Base-by-base conservation (phyloP, 768 basidiomycete species). In the Mrakia gelida region DNA sequence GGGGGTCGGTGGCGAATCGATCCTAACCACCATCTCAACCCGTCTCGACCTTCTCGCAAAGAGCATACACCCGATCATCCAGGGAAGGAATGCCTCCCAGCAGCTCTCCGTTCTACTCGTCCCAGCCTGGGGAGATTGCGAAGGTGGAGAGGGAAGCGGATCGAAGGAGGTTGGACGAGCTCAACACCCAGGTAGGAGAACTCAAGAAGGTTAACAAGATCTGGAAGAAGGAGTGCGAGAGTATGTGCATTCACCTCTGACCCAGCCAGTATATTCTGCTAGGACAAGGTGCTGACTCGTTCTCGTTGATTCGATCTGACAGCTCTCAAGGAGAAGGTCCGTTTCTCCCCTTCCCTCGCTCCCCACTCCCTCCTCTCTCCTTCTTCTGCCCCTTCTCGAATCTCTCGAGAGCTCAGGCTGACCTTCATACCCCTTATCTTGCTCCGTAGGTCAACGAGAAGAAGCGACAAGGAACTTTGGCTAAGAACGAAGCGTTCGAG, bases 401-500 rank as follows among this genome's bases (percentile, higher is more conserved):
- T 0, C 67, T 41, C 13, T 28, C n/a, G 59, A 28, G 59, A n/a
- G 26, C n/a, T 59, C n/a, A 59, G 6, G n/a, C 59, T 59, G 26
- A 59, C 0, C 1, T n/a, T 28, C 4, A 21, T 59, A 28, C 6
- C 3, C 59, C 10, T 28, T 28, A 9, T 8, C 6, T 21, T 9
- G 23, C 38, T 38, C 26, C 3, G 3, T 41, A 70, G 67, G 34
- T 70, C 26, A 41, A 38, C 34, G 67, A 70, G 1, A 70, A 70
- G 67, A 70, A 70, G 9, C 16, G 26, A 41, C 34, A 45, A 23
- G 34, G 67, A 7, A 70, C 67, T 7, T 41, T 41, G 34, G 67
- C 38, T 9, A 70, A 70, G 67, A 70, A 70, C 67, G 67, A 70
- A n/a, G 67, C 67, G 41, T 70, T 26, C 23, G 67, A 70, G 67